phyloP scores from a whole-genome alignment of 768 basidiomycete genomes.

The Xanthoconium stramineum region DNA sequence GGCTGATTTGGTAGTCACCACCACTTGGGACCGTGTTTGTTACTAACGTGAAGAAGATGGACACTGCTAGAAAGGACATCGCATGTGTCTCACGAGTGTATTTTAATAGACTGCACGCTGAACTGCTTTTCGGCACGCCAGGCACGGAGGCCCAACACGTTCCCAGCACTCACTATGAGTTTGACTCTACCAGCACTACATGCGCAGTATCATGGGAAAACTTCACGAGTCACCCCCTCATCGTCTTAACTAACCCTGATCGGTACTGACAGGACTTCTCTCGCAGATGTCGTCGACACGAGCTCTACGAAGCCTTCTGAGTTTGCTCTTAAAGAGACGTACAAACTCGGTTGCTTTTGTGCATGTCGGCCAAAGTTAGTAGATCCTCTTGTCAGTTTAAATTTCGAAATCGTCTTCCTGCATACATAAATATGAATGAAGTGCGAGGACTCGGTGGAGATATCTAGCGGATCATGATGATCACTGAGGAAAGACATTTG shows the following conservation, averaged over 20 bases:
- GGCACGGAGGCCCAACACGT: conserved; percentile 96
- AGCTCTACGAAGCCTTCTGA: conserved; percentile 56
- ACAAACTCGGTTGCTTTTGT: too few species aligned
- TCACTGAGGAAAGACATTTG: not conserved
- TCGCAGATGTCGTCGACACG: conserved; percentile 68
- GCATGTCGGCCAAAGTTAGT: too few species aligned
- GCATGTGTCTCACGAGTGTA: conserved; percentile 36
- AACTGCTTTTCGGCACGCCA: conserved; percentile 22
- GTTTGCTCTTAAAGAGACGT: too few species aligned
- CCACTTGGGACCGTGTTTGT: conserved; percentile 85
- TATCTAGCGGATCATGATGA: not conserved
- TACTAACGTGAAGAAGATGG: conserved; percentile 85
- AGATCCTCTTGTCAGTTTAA: too few species aligned
- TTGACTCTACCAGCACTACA: conserved; percentile 64
- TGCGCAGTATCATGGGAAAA: conserved; percentile 93
- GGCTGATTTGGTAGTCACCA: conserved; percentile 90
- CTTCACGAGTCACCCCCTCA: conserved; percentile 48
- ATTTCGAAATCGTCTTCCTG: too few species aligned
- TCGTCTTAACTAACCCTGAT: not conserved
- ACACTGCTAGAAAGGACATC: conserved; percentile 80
- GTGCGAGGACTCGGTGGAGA: not conserved
- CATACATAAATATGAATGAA: not conserved
- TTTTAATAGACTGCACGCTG: not conserved
- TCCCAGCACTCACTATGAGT: conserved; percentile 96
- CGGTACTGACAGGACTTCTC: conserved; percentile 58